Evolutionary conservation across 352 stramenopile genomes (phyloP), one percentile per base, ranked within the genome.

Genomic region (Globisporangium recalcitrans): DNA sequence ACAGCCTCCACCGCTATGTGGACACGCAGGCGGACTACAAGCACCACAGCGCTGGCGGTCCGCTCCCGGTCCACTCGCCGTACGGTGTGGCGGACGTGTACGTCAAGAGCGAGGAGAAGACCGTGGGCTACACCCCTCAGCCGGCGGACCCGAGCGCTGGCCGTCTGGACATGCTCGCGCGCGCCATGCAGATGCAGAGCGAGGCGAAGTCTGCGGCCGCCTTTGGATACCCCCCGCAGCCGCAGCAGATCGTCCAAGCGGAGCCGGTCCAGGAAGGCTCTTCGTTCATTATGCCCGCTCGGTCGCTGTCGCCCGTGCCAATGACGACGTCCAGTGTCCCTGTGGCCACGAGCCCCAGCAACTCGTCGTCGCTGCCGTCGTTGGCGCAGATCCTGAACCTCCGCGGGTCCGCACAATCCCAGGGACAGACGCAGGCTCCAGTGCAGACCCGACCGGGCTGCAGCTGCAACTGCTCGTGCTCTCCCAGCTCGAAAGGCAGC

Each of bases 331-430:
- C 24, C 19, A 40, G 29, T 22, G 24, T 46, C 4, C 38, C 68
- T 42, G 42, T 61, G 60, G 10, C 68, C 16, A 42, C 58, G 13
- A 65, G 58, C 42, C 80, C 79, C 36, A 67, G 67, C 38, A 87
- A 76, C 69, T 78, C 69, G 44, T 24, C 44, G 3, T 74, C 82
- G 22, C 62, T 91, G 54, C 82, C 82, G 31, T 87, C 82, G 6
- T 66, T 91, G 21, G 74, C 82, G 1, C 65, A 91, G 70, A 91
- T 91, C 58, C 59, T 91, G 51, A 82, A 91, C 58, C 70, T 91
- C 4, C 72, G 75, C n/a, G 79, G 77, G 27, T 11, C 38, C 14
- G 27, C 62, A 13, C 48, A 62, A 53, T n/a, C 44, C 3, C 44
- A 9, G 14, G 46, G 22, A 10, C 38, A 42, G 19, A 13, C 38